Conservation (phyloP, 352 stramenopile species). For the Aphanomyces euteiches region DNA sequence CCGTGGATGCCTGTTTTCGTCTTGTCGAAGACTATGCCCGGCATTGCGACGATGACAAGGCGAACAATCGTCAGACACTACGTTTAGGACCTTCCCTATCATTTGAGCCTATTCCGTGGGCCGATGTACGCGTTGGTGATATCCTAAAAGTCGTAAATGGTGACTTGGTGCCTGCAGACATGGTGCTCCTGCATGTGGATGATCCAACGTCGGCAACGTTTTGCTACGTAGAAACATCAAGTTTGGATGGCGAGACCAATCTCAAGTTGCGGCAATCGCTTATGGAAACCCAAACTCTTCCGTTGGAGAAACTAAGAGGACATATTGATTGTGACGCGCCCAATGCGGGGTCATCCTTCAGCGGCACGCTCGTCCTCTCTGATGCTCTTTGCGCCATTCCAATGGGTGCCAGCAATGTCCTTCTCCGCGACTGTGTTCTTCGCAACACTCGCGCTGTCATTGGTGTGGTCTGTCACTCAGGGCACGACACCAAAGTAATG, state of each 20-base stretch:
- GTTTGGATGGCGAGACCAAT: slow-evolving; percentile 88
- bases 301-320: slow-evolving; percentile 26
- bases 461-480: slow-evolving; percentile 92
- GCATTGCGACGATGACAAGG: slow-evolving; percentile 73
- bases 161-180: slow-evolving; percentile 73
- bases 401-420: slow-evolving; percentile 56
- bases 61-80: slow-evolving; percentile 44
- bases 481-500: slow-evolving; percentile 81
- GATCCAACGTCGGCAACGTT: slow-evolving; percentile 66
- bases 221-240: slow-evolving; percentile 86
- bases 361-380: slow-evolving; percentile 46
- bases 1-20: slow-evolving; percentile 78
- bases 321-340: slow-evolving; percentile 66
- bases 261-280: slow-evolving; percentile 82
- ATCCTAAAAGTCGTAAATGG: slow-evolving; percentile 75
- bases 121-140: slow-evolving; percentile 69
- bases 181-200: slow-evolving; percentile 74
- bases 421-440: slow-evolving; percentile 90
- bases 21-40: slow-evolving; percentile 80
- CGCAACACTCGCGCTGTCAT: slow-evolving; percentile 93
- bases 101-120: slow-evolving; percentile 60
- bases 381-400: background rate
- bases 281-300: slow-evolving; percentile 9
- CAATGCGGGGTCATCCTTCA: slow-evolving; percentile 72
- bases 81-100: slow-evolving; percentile 31